Evolutionary conservation across 2,329 filamentous ascomycete genomes (phyloP).

Genomic region (Colletotrichum melonis): DNA sequence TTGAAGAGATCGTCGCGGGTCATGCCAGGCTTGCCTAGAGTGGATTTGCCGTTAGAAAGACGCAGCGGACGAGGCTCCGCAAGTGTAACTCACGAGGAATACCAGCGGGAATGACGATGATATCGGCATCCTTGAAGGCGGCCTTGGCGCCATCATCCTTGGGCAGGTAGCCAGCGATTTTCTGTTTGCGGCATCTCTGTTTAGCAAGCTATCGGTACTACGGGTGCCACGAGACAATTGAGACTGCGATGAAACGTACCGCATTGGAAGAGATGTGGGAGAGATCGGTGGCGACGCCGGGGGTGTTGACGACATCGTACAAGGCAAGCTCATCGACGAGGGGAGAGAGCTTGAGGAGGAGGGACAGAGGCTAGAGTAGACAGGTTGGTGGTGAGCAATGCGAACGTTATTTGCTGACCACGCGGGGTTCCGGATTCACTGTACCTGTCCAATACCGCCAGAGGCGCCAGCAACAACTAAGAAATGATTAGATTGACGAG

Average conservation of each 20-base stretch:
- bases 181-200: slow-evolving; percentile 59
- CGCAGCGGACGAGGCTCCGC: neutral
- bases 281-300: slow-evolving; percentile 94
- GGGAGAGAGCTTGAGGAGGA: slow-evolving; percentile 91
- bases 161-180: slow-evolving; percentile 89
- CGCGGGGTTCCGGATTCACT: slow-evolving; percentile 40
- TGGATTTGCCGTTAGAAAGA: slow-evolving; percentile 19
- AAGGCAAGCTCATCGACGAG: slow-evolving; percentile 92
- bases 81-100: slow-evolving; percentile 82
- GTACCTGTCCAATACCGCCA: slow-evolving; percentile 97
- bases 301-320: slow-evolving; percentile 99
- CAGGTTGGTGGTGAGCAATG: slow-evolving; percentile 36
- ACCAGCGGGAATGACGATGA: slow-evolving; percentile 96
- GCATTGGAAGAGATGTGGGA: slow-evolving; percentile 96
- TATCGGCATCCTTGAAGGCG: slow-evolving; percentile 91
- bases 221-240: neutral
- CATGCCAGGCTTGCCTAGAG: slow-evolving; percentile 96
- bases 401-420: slow-evolving; percentile 5
- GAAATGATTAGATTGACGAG: slow-evolving; percentile 2
- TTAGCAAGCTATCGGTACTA: slow-evolving; percentile 9
- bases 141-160: slow-evolving; percentile 86
- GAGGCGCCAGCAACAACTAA: slow-evolving; percentile 91
- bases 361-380: slow-evolving; percentile 82
- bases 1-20: slow-evolving; percentile 99
- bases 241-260: slow-evolving; percentile 55